phyloP scores from a whole-genome alignment of 2,329 filamentous ascomycete genomes.

The Aspergillus aculeatinus region DNA sequence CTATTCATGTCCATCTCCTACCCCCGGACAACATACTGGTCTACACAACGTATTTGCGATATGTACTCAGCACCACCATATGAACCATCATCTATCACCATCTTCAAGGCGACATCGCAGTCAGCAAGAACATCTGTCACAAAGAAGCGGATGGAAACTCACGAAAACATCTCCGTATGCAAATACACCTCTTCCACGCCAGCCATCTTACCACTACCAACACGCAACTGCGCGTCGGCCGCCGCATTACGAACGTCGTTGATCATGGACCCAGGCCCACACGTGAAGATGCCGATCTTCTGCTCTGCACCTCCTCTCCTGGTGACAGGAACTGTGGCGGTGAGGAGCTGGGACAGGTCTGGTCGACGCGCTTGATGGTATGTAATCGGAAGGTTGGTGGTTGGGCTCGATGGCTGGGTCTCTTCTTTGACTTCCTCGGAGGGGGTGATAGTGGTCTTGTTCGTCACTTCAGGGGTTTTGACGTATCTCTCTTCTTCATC shows the following conservation, averaged over 20 bases:
- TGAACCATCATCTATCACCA: too few species aligned
- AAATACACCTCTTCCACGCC: slow-evolving; percentile 43
- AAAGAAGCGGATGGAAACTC: slow-evolving; percentile 27
- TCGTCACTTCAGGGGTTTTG: too few species aligned
- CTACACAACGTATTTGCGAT: too few species aligned
- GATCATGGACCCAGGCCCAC: slow-evolving; percentile 49
- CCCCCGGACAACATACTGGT: too few species aligned
- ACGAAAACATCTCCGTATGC: slow-evolving; percentile 51
- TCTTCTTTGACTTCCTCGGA: not conserved
- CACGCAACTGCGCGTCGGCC: slow-evolving; percentile 41
- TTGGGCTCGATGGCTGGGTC: not conserved
- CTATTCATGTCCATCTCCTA: too few species aligned
- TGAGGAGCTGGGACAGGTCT: slow-evolving; percentile 28
- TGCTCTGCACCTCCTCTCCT: slow-evolving; percentile 14
- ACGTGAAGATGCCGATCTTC: slow-evolving; percentile 38
- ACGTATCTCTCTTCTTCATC: too few species aligned
- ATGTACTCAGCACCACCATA: too few species aligned
- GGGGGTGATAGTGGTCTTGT: too few species aligned
- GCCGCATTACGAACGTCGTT: slow-evolving; percentile 51
- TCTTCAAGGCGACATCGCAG: too few species aligned
- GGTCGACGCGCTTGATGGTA: slow-evolving; percentile 27
- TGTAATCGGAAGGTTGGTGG: not conserved
- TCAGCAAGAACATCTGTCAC: too few species aligned
- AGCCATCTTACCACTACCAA: slow-evolving; percentile 23
- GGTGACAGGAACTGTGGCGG: not conserved